Evolutionary conservation across 2,329 filamentous ascomycete genomes (phyloP).

Genomic region (Fonsecaea monophora): DNA sequence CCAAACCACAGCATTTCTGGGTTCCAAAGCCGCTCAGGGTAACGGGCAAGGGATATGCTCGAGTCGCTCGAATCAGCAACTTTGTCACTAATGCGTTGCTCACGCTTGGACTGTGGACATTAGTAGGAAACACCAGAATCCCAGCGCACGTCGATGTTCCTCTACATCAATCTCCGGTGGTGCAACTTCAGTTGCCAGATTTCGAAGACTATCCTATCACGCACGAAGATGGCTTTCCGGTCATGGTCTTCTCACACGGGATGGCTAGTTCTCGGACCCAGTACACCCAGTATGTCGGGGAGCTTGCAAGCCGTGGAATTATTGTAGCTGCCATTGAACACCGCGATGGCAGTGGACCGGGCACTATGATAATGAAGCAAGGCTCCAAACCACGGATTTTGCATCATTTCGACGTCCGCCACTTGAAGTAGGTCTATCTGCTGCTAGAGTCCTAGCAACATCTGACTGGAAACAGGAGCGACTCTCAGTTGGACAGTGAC

Average conservation of each 20-base stretch:
- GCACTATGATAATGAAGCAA: constrained; percentile 34
- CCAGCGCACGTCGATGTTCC: constrained; percentile 41
- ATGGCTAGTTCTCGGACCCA: constrained; percentile 39
- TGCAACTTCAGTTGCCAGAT: constrained; percentile 17
- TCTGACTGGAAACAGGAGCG: background rate
- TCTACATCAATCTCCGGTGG: constrained; percentile 24
- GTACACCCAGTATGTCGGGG: constrained; percentile 39
- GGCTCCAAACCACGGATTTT: constrained; percentile 16
- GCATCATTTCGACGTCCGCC: constrained; percentile 30
- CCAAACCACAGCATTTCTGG: constrained; percentile 39
- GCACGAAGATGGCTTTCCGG: constrained; percentile 35
- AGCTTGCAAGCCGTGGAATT: constrained; percentile 38
- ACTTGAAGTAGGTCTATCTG: constrained; percentile 26
- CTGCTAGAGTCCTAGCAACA: background rate
- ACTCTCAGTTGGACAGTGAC: constrained; percentile 27
- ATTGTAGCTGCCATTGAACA: constrained; percentile 40
- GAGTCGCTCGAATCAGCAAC: constrained; percentile 40
- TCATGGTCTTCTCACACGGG: constrained; percentile 41
- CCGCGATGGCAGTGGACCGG: constrained; percentile 40
- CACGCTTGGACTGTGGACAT: constrained; percentile 35
- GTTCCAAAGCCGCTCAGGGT: constrained; percentile 37
- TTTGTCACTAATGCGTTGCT: constrained; percentile 37
- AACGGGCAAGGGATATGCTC: constrained; percentile 37
- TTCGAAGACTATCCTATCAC: constrained; percentile 5
- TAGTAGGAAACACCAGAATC: constrained; percentile 38